Evolutionary conservation across 2,329 filamentous ascomycete species (phyloP).

Genomic region (Cordyceps tenuipes): DNA sequence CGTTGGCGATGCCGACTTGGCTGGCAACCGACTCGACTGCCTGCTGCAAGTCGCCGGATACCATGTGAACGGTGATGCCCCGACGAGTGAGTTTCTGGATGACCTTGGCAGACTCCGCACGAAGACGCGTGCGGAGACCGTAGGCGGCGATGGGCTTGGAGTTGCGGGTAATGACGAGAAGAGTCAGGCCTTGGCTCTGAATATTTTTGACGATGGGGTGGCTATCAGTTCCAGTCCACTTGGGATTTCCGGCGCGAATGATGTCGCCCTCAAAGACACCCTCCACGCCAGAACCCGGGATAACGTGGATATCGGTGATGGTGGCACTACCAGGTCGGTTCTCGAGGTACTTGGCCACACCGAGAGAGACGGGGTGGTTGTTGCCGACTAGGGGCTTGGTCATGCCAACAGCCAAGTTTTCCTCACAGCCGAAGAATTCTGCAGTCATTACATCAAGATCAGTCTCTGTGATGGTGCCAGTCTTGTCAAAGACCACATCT

Average conservation of each 20-base stretch:
- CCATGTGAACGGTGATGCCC: slow-evolving; percentile 42
- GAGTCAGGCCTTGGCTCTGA: slow-evolving; percentile 18
- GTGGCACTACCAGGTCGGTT: slow-evolving; percentile 5
- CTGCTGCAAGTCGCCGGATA: slow-evolving; percentile 46
- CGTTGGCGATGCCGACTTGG: slow-evolving; percentile 32
- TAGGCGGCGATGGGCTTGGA: slow-evolving; percentile 35
- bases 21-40: slow-evolving; percentile 41
- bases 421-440: slow-evolving; percentile 16
- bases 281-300: slow-evolving; percentile 33
- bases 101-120: slow-evolving; percentile 32
- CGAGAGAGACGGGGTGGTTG: slow-evolving; percentile 43
- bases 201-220: slow-evolving; percentile 17
- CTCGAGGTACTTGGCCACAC: slow-evolving; percentile 34
- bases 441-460: slow-evolving; percentile 23
- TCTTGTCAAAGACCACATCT: slow-evolving; percentile 57
- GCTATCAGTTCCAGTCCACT: slow-evolving; percentile 29
- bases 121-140: slow-evolving; percentile 33
- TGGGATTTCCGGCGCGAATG: slow-evolving; percentile 37
- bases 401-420: slow-evolving; percentile 18
- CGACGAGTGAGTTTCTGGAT: slow-evolving; percentile 36
- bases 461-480: slow-evolving; percentile 50
- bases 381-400: slow-evolving; percentile 27
- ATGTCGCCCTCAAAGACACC: slow-evolving; percentile 22
- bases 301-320: slow-evolving; percentile 23
- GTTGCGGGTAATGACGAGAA: slow-evolving; percentile 21